Percentiles rank a stretch among this genome's conserved stretches.
Conservation (phyloP, 495 filamentous ascomycete genomes). For the Haplographium delicatum region DNA sequence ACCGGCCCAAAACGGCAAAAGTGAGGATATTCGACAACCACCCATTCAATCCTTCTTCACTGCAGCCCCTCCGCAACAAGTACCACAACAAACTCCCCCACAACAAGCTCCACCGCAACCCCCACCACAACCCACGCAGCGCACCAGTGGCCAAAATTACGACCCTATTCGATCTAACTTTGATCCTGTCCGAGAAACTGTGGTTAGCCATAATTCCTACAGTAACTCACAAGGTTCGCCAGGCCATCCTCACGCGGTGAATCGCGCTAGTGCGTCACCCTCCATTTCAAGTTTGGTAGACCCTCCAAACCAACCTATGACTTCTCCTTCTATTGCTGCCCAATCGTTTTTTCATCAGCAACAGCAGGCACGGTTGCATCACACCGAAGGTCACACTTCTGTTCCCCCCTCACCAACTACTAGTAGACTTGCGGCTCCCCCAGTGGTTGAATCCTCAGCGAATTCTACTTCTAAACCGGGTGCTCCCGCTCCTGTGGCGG, state of each 20-base stretch:
- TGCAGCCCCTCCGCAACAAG: conserved; percentile 25
- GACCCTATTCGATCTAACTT: conserved; percentile 78
- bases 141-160: conserved; percentile 72
- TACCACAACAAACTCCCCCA: conserved; percentile 11
- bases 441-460: conserved; percentile 19
- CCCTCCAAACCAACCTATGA: conserved; percentile 49
- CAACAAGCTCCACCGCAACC: conserved; percentile 28
- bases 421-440: conserved; percentile 18
- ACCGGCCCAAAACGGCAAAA: conserved; percentile 32
- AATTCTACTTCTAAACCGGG: background rate
- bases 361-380: conserved; percentile 25
- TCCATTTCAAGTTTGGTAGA: conserved; percentile 89
- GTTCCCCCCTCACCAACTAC: conserved; percentile 24
- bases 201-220: conserved; percentile 44
- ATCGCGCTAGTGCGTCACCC: conserved; percentile 76
- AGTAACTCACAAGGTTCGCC: conserved; percentile 50
- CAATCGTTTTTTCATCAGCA: conserved; percentile 36
- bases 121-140: conserved; percentile 32
- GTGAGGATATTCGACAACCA: conserved; percentile 32
- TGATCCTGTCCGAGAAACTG: conserved; percentile 47
- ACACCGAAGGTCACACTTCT: conserved; percentile 18
- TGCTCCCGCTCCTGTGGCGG: conserved; percentile 20
- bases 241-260: conserved; percentile 39
- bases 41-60: conserved; percentile 24
- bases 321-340: conserved; percentile 38